A percentile compares a stretch with the other conserved stretches of the same genome.
These are phyloP conservation scores for Talaromyces islandicus DNA, from an alignment of 2,329 filamentous ascomycete species.

Conservation along the genomic window DNA sequence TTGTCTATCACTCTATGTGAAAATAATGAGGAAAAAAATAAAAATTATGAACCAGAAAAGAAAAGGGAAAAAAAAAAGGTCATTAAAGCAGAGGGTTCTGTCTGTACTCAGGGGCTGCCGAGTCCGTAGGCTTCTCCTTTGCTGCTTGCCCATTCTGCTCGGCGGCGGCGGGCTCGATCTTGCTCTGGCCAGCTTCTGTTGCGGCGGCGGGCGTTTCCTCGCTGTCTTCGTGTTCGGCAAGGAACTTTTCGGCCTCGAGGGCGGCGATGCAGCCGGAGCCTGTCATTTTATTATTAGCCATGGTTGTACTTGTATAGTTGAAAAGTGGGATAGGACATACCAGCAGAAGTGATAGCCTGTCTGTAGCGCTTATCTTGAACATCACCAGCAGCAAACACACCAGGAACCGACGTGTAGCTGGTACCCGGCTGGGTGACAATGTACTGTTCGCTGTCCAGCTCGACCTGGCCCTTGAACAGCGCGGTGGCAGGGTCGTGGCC, in stretches of 20 bases:
- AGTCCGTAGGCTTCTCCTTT: neutral
- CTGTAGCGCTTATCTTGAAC: constrained; percentile 98
- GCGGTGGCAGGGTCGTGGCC: constrained; percentile 89
- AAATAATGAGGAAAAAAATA: neutral
- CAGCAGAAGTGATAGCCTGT: constrained; percentile 95
- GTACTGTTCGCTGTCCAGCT: constrained; percentile 86
- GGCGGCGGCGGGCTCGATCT: constrained; percentile 18
- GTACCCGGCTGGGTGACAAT: constrained; percentile 84
- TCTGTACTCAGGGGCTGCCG: constrained; percentile 50
- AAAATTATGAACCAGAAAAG: neutral
- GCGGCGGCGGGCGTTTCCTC: constrained; percentile 34
- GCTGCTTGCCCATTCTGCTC: constrained; percentile 1
- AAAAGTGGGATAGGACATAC: constrained; percentile 46
- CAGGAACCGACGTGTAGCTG: constrained; percentile 78
- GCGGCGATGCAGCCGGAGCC: constrained; percentile 93
- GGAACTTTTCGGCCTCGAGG: constrained; percentile 89
- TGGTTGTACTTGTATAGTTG: neutral
- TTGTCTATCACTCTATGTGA: neutral
- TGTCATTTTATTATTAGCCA: constrained; percentile 29
- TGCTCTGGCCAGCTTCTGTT: constrained; percentile 44
- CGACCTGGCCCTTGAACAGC: constrained; percentile 85
- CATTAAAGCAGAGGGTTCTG: constrained; percentile 58
- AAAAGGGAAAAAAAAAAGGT: neutral
- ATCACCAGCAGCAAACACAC: constrained; percentile 94
- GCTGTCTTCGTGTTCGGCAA: constrained; percentile 64